These are phyloP conservation scores for Talinum fruticosum DNA, from an alignment of 148 eudicot genomes.

Conservation along the genomic window DNA sequence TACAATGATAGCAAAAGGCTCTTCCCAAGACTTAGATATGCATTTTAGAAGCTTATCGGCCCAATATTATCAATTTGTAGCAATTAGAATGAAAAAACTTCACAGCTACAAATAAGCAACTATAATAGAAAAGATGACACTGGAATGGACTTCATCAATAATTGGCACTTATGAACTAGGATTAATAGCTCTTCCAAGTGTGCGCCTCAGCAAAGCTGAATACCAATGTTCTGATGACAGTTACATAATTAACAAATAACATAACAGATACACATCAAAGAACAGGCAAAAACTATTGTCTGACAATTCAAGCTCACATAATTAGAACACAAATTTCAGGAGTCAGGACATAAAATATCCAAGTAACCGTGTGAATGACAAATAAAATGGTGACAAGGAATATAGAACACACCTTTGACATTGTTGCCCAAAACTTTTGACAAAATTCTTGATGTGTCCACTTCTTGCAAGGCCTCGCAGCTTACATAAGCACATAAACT, in stretches of 20 bases:
- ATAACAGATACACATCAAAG: no score
- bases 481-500: slow-evolving; percentile 33
- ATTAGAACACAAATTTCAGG: no score
- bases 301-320: no score
- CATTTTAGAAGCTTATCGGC: background rate
- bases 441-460: slow-evolving; percentile 30
- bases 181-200: background rate
- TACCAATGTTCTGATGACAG: background rate
- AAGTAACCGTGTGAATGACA: background rate
- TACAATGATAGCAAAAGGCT: background rate
- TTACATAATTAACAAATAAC: no score
- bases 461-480: slow-evolving; percentile 29
- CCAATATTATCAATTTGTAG: background rate
- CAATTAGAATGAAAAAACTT: background rate
- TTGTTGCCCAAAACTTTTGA: slow-evolving; percentile 13
- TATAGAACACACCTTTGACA: slow-evolving; percentile 12
- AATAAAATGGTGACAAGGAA: background rate
- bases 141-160: background rate
- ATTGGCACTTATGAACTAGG: background rate
- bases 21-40: background rate
- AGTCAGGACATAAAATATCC: background rate
- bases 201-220: background rate
- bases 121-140: background rate
- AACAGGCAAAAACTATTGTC: no score
- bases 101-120: background rate